Percentiles rank a stretch among this genome's conserved stretches.
These are phyloP conservation scores for Umbellularia californica DNA, from an alignment of 164 flowering plant genomes.

Conservation along the genomic window DNA sequence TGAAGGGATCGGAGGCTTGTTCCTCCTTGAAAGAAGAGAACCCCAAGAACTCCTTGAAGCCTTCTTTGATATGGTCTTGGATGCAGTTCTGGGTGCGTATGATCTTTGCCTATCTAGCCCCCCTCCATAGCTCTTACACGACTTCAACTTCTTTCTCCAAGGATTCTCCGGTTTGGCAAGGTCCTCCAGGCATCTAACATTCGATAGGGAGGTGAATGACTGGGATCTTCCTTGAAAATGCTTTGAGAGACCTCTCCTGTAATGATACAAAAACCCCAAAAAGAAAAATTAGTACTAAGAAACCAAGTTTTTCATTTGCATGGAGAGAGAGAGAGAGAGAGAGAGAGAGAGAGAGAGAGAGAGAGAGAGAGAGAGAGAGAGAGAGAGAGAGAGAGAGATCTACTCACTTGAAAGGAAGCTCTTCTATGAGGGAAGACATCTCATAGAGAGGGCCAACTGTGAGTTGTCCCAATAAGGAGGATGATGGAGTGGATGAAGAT, in stretches of 20 bases:
- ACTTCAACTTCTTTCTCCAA: slow-evolving; percentile 47
- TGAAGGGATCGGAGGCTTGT: slow-evolving; percentile 39
- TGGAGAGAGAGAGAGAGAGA: not conserved
- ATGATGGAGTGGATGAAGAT: slow-evolving; percentile 6
- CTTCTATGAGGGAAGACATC: slow-evolving; percentile 65
- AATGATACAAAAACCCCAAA: slow-evolving; percentile 2
- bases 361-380: not conserved
- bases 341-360: slow-evolving; percentile 1
- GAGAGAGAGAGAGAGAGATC: not conserved
- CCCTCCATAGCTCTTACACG: slow-evolving; percentile 57
- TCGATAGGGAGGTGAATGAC: slow-evolving; percentile 65
- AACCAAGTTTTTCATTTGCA: too few relatives aligned
- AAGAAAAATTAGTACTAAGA: not conserved
- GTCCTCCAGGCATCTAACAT: slow-evolving; percentile 58
- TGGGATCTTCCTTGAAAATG: slow-evolving; percentile 72
- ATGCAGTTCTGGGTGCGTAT: slow-evolving; percentile 31
- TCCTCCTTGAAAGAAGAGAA: slow-evolving; percentile 24
- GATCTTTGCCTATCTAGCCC: slow-evolving; percentile 38
- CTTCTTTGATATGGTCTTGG: slow-evolving; percentile 50
- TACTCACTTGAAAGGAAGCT: slow-evolving; percentile 81
- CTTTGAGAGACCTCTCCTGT: slow-evolving; percentile 80
- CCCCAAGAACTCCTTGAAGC: slow-evolving; percentile 37
- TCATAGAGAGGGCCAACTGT: slow-evolving; percentile 62
- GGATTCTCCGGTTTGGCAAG: slow-evolving; percentile 58
- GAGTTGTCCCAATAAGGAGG: slow-evolving; percentile 17